Base-by-base conservation (phyloP, 176 grass and related monocot species). In the Cenchrus americanus region DNA sequence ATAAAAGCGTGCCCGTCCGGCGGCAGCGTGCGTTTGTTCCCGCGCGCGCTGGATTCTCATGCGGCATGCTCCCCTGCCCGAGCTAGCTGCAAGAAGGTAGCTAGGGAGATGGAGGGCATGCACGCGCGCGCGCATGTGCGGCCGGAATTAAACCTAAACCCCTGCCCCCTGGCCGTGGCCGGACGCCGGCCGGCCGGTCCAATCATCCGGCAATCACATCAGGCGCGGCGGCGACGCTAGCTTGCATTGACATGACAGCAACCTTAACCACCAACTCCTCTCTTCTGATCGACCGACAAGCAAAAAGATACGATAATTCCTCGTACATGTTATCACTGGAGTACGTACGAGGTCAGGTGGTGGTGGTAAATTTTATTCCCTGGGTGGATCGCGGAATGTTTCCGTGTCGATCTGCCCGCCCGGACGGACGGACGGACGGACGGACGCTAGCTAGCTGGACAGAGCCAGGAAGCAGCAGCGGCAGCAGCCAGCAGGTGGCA, bases 391-490 rank as follows among this genome's bases (percentile, higher is more conserved):
- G 44, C 3, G 19, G 78, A 91, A 88, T 88, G 77, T 88, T 53
- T 37, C 40, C 51, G 26, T 88, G 82, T 80, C n/a, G n/a, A n/a
- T n/a, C 79, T 81, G 52, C 23, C 71, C 32, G n/a, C n/a, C n/a
- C n/a, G 24, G 54, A 49, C 69, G 32, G 32, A 34, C 32, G n/a
- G n/a, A n/a, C n/a, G n/a, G n/a, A n/a, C n/a, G 27, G 27, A 1
- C 27, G 27, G 27, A 30, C 27, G 27, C 27, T 30, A 30, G 27
- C 27, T 30, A 30, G 26, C 64, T 52, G 52, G 81, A n/a, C n/a
- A n/a, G n/a, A n/a, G 27, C 87, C 41, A 54, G 78, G 55, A 60
- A 47, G 65, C 80, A 80, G 50, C 67, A 80, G 42, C 41, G 64
- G 15, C 53, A 19, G 41, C 41, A 37, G 10, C 32, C 30, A 69